Evolutionary conservation across 495 filamentous ascomycete genomes (phyloP).

Genomic region (Venustampulla echinocandica): DNA sequence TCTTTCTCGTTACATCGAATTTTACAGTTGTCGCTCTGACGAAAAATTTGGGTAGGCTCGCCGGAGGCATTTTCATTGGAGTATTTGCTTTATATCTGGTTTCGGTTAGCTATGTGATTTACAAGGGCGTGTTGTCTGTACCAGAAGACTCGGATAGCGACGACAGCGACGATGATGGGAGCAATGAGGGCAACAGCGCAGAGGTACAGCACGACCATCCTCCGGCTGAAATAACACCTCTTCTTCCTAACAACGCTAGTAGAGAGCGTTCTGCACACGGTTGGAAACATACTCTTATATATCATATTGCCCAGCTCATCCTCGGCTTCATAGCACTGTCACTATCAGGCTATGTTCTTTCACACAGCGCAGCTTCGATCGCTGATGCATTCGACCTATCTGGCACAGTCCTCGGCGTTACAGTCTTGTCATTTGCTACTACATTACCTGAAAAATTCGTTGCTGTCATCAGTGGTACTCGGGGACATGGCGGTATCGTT

Average conservation of each 20-base stretch:
- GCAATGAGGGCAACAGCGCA: not conserved
- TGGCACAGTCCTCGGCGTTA: constrained; percentile 41
- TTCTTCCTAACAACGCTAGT: not conserved
- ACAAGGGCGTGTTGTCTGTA: constrained; percentile 30
- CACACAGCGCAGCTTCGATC: constrained; percentile 33
- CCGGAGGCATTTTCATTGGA: constrained; percentile 33
- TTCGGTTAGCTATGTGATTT: constrained; percentile 38
- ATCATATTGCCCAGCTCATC: constrained; percentile 37
- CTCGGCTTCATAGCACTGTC: constrained; percentile 40
- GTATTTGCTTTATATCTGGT: constrained; percentile 39
- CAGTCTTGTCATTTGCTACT: constrained; percentile 46
- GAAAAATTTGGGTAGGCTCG: constrained; percentile 21
- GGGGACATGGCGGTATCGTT: constrained; percentile 40
- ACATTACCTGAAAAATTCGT: constrained; percentile 50
- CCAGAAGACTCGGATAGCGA: constrained; percentile 33
- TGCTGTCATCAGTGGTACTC: constrained; percentile 35
- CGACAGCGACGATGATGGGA: constrained; percentile 22
- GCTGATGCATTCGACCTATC: constrained; percentile 34
- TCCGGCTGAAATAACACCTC: constrained; percentile 7
- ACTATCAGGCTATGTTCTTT: constrained; percentile 40
- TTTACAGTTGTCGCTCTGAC: constrained; percentile 29
- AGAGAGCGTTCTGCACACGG: constrained; percentile 1
- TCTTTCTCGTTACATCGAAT: constrained; percentile 33
- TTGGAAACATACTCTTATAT: constrained; percentile 15
- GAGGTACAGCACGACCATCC: not conserved